These are phyloP conservation scores for Cercospora zeina DNA, from an alignment of 2,329 filamentous ascomycete genomes.

Conservation along the genomic window DNA sequence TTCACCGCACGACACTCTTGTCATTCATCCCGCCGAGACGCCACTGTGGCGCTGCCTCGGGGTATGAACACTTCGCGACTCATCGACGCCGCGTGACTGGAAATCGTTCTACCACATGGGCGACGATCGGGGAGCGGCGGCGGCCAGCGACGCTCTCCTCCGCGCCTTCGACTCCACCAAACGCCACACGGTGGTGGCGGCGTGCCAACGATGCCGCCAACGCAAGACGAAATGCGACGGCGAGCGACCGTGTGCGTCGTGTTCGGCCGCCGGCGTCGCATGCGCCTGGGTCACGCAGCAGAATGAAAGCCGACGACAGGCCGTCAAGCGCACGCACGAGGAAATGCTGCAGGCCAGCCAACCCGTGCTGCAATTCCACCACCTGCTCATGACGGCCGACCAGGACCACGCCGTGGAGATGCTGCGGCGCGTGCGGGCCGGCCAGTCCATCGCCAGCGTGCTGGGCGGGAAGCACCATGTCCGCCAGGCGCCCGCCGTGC, in stretches of 20 bases:
- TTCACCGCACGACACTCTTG: too few species aligned
- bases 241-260: background rate
- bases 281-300: background rate
- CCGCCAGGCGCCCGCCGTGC: background rate
- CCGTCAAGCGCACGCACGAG: background rate
- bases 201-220: background rate
- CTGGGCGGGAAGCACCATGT: background rate
- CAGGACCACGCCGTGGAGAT: background rate
- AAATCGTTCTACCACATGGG: too few species aligned
- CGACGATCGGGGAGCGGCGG: background rate
- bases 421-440: background rate
- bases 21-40: too few species aligned
- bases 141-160: background rate
- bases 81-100: too few species aligned
- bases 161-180: background rate
- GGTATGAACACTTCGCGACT: too few species aligned
- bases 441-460: background rate
- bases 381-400: background rate
- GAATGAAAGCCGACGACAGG: background rate
- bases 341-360: background rate
- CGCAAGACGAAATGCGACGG: background rate
- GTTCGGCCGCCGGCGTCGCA: background rate
- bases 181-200: background rate
- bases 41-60: too few species aligned
- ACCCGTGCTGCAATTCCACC: background rate